phyloP scores from a whole-genome alignment of 441 rosid genomes.

The Eruca vesicaria region DNA sequence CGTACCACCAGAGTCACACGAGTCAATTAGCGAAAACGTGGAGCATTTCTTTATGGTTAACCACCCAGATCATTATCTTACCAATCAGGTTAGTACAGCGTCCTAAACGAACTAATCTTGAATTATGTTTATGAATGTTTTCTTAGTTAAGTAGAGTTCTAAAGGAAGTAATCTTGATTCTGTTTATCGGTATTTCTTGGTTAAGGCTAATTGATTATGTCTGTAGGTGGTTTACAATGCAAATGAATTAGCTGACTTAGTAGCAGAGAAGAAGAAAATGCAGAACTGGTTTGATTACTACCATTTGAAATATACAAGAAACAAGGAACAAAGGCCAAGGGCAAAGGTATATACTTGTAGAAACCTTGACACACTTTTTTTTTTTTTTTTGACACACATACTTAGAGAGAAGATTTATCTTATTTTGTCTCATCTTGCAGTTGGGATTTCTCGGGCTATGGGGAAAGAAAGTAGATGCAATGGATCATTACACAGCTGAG shows the following conservation, averaged over 20 bases:
- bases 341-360: constrained; percentile 53
- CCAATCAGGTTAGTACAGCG: constrained; percentile 58
- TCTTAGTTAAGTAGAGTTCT: background rate
- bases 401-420: background rate
- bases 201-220: background rate
- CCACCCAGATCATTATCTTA: constrained; percentile 83
- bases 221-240: constrained; percentile 70
- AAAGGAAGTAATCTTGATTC: background rate
- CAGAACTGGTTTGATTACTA: constrained; percentile 86
- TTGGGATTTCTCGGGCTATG: constrained; percentile 73
- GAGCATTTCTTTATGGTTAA: constrained; percentile 79
- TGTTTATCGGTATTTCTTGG: background rate
- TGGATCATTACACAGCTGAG: constrained; percentile 55
- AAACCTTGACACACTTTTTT: background rate
- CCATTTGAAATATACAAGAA: constrained; percentile 60
- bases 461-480: constrained; percentile 75
- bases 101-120: background rate
- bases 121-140: background rate
- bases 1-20: constrained; percentile 81
- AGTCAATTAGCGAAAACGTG: constrained; percentile 73
- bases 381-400: too few relatives aligned
- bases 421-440: constrained; percentile 30
- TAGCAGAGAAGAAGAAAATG: constrained; percentile 60
- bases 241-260: constrained; percentile 74
- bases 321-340: constrained; percentile 47